A percentile compares a stretch with the other conserved stretches of the same genome.
Evolutionary conservation across 176 grass and related monocot genomes (phyloP).

Genomic region (Chrysopogon serrulatus): DNA sequence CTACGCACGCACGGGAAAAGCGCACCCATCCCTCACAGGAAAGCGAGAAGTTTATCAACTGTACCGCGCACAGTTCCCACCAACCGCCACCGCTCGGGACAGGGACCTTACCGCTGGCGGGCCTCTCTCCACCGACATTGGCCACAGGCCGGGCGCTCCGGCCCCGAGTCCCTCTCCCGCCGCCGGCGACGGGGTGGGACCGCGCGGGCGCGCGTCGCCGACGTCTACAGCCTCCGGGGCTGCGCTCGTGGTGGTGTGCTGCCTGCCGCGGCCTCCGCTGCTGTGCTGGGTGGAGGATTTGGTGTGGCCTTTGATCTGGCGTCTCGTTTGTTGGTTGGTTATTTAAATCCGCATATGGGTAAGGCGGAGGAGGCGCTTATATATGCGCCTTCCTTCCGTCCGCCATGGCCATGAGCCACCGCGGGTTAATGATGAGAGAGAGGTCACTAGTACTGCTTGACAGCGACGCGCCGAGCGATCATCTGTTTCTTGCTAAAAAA

Average conservation of each 20-base stretch:
- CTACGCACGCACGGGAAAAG: slow-evolving; percentile 7
- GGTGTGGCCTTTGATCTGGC: slow-evolving; percentile 22
- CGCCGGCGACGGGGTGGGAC: background rate
- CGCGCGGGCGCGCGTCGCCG: background rate
- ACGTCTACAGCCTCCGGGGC: background rate
- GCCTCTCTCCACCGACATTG: slow-evolving; percentile 32
- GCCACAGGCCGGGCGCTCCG: background rate
- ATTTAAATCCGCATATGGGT: slow-evolving; percentile 27
- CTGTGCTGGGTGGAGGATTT: slow-evolving; percentile 11
- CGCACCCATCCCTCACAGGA: background rate
- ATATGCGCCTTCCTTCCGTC: background rate
- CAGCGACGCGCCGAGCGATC: background rate
- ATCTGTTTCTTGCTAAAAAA: background rate
- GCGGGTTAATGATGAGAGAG: background rate
- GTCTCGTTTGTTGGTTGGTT: slow-evolving; percentile 13
- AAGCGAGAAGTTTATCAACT: slow-evolving; percentile 15
- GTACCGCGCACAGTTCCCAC: slow-evolving; percentile 26
- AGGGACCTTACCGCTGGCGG: slow-evolving; percentile 41
- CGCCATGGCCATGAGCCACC: slow-evolving; percentile 25
- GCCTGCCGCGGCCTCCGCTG: background rate
- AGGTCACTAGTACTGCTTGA: slow-evolving; percentile 8
- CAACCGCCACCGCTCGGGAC: slow-evolving; percentile 43
- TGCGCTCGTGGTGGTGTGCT: background rate
- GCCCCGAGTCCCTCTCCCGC: background rate
- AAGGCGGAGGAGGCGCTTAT: background rate